Evolutionary conservation across 352 stramenopile genomes (phyloP).

Genomic region (Globisporangium alternatum): DNA sequence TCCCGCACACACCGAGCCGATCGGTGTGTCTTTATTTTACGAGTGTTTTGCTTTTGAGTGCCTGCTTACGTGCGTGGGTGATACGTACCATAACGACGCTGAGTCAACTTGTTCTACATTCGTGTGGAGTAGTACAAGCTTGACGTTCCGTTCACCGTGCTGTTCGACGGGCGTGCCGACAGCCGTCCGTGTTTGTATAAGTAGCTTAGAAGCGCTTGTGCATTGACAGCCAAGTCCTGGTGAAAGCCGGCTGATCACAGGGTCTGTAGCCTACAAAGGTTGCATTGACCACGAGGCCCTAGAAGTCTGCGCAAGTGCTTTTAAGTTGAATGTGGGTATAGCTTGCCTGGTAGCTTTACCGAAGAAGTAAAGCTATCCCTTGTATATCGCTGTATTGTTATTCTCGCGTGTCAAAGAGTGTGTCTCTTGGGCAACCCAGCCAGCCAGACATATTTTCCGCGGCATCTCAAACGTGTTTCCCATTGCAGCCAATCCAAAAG

Average conservation of each 20-base stretch:
- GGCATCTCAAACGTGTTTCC: not conserved
- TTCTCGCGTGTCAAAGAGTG: not conserved
- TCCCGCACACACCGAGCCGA: not conserved
- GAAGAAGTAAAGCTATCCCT: not conserved
- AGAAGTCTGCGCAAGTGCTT: too few relatives aligned
- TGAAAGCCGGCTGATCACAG: too few relatives aligned
- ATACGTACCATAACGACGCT: not conserved
- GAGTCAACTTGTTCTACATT: not conserved
- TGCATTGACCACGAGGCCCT: too few relatives aligned
- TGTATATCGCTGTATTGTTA: not conserved
- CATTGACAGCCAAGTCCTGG: too few relatives aligned
- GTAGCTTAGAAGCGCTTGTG: too few relatives aligned
- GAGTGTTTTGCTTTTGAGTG: not conserved
- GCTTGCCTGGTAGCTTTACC: not conserved
- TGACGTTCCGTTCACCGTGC: not conserved
- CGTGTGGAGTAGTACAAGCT: not conserved
- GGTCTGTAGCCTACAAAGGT: too few relatives aligned
- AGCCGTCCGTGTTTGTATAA: too few relatives aligned
- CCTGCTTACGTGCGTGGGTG: not conserved
- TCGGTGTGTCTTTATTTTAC: not conserved
- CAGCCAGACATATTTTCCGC: too few relatives aligned
- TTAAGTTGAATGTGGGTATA: not conserved
- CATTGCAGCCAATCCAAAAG: not conserved
- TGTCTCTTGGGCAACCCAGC: not conserved
- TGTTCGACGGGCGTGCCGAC: too few relatives aligned